Evolutionary conservation across 78 protist genomes (phyloP), one percentile per base, ranked within the genome.

Genomic region (Anaeramoeba flamelloides): DNA sequence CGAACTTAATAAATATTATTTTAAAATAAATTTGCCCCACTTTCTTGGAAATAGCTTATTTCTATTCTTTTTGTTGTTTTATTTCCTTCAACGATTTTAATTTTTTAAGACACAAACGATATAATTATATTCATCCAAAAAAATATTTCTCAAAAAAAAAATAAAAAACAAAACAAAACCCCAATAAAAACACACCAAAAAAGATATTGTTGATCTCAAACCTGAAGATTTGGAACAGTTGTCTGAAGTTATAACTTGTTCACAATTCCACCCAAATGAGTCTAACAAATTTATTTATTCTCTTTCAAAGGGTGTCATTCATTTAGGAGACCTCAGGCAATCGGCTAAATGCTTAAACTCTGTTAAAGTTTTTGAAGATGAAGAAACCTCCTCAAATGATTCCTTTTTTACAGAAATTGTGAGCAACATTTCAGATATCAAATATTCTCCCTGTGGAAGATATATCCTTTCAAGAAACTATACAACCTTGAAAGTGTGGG

Each of bases 161-260:
- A n/a, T n/a, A n/a, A n/a, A n/a, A n/a, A n/a, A n/a, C n/a, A n/a
- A n/a, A n/a, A n/a, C n/a, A n/a, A n/a, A n/a, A n/a, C n/a, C n/a
- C n/a, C n/a, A n/a, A n/a, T n/a, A n/a, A n/a, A n/a, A n/a, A n/a
- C n/a, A n/a, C n/a, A n/a, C n/a, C n/a, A n/a, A n/a, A n/a, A n/a
- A n/a, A 79, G 64, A 89, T 86, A 86, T 92, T 17, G 97, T 97
- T 36, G 99, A 97, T 85, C 91, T 94, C 64, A 95, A 93, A 85
- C 99, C 99, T 1, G 79, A 82, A 39, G 91, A 96, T 77, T 93
- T 97, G 96, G 98, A 96, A 81, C 98, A 95, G 36, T 89, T 96
- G 41, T 83, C 94, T 8, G 97, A 96, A 69, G 96, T 96, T 38
- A 94, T 95, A 79, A 96, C 99, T 0, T 76, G 92, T 0, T 91